Conservation (phyloP, 345 rosid species). For the Lepidium aucheri region DNA sequence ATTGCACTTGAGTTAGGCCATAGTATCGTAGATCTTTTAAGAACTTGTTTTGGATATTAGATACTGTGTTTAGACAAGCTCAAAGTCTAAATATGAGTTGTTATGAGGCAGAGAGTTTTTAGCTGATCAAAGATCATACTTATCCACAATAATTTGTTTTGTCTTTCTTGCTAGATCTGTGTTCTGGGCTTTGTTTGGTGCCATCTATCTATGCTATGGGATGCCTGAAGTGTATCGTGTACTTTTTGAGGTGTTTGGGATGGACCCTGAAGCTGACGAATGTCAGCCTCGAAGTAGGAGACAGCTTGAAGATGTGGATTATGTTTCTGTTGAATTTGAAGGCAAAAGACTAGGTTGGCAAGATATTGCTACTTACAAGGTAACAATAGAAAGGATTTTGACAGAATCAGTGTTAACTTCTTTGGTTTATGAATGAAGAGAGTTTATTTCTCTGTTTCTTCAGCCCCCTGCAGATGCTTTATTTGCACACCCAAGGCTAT, state of each 20-base stretch:
- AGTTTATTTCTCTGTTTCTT: not conserved
- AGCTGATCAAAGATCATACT: not conserved
- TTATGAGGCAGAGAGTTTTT: not conserved
- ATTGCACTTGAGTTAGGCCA: not conserved
- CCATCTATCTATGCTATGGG: conserved; percentile 87
- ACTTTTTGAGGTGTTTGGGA: conserved; percentile 92
- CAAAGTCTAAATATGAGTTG: not conserved
- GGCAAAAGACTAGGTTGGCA: conserved; percentile 78
- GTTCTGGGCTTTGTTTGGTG: conserved; percentile 95
- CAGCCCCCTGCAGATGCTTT: conserved; percentile 97
- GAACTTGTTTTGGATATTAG: not conserved
- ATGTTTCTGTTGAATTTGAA: conserved; percentile 88
- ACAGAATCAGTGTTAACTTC: not conserved
- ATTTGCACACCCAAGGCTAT: conserved; percentile 88
- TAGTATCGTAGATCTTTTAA: not conserved
- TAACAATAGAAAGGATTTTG: conserved; percentile 10
- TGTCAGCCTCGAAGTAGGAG: conserved; percentile 88
- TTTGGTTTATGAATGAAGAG: not conserved
- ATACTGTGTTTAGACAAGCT: not conserved
- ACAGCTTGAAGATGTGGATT: conserved; percentile 93
- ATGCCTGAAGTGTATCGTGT: conserved; percentile 95
- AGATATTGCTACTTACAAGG: conserved; percentile 89
- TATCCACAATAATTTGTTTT: not conserved
- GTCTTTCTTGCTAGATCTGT: conserved; percentile 48
- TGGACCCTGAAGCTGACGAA: conserved; percentile 94